phyloP scores from a whole-genome alignment of 2,329 filamentous ascomycete genomes.

The Ophiocordyceps camponoti-floridani region DNA sequence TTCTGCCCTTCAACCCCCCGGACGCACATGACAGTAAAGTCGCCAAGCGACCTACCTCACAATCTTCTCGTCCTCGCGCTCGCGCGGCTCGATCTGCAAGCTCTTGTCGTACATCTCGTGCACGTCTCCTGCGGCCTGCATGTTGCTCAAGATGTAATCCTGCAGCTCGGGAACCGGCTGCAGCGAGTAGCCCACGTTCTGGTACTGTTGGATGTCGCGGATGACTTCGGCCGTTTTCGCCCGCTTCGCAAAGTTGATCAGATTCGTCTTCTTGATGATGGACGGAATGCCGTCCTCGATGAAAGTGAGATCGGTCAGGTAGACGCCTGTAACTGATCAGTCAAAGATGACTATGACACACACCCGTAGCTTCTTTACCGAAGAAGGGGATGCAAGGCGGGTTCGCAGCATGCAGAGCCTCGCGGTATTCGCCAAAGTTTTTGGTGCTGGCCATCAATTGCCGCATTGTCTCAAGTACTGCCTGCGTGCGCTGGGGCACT shows the following conservation, averaged over 20 bases:
- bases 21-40: slow-evolving; percentile 6
- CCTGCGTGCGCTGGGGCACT: slow-evolving; percentile 69
- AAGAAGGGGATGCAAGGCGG: slow-evolving; percentile 98
- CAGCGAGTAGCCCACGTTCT: slow-evolving; percentile 89
- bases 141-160: slow-evolving; percentile 91
- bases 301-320: slow-evolving; percentile 91
- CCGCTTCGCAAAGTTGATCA: slow-evolving; percentile 97
- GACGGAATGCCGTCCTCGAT: slow-evolving; percentile 97
- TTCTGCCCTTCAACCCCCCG: slow-evolving; percentile 4
- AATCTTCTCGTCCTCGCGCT: slow-evolving; percentile 98
- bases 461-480: slow-evolving; percentile 76
- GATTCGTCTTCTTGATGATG: slow-evolving; percentile 84
- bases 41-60: slow-evolving; percentile 55
- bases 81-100: slow-evolving; percentile 78
- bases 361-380: slow-evolving; percentile 32
- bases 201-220: slow-evolving; percentile 94
- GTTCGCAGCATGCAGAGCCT: slow-evolving; percentile 79
- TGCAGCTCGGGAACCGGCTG: slow-evolving; percentile 83
- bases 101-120: slow-evolving; percentile 99
- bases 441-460: slow-evolving; percentile 92
- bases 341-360: background rate
- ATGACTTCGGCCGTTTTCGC: slow-evolving; percentile 98
- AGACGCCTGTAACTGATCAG: slow-evolving; percentile 48
- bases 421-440: slow-evolving; percentile 94
- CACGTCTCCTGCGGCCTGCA: slow-evolving; percentile 87